phyloP scores from a whole-genome alignment of 345 rosid genomes.

The Barbarea vulgaris region DNA sequence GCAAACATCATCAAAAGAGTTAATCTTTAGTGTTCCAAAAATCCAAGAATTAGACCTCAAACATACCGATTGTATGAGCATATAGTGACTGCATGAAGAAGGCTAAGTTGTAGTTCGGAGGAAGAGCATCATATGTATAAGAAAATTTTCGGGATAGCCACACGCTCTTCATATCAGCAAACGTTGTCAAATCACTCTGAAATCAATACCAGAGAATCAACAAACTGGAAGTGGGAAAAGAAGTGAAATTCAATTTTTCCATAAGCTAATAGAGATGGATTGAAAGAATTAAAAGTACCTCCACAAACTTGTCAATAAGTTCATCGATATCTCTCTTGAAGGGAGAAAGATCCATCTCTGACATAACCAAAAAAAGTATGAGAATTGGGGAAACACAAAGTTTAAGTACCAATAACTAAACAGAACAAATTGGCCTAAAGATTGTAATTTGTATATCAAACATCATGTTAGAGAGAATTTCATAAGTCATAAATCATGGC shows the following conservation, averaged over 20 bases:
- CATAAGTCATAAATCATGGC: too few relatives aligned
- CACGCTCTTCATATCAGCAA: slow-evolving; percentile 64
- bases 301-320: slow-evolving; percentile 53
- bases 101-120: slow-evolving; percentile 49
- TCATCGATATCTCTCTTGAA: slow-evolving; percentile 69
- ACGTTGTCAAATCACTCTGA: slow-evolving; percentile 50
- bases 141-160: slow-evolving; percentile 67
- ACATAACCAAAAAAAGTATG: not conserved
- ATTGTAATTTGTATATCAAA: too few relatives aligned
- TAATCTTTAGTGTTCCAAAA: not conserved
- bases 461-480: too few relatives aligned
- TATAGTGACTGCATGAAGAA: slow-evolving; percentile 75
- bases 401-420: not conserved
- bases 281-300: slow-evolving; percentile 40
- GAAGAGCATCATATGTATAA: slow-evolving; percentile 59
- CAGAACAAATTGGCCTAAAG: too few relatives aligned
- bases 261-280: slow-evolving; percentile 7
- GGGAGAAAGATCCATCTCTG: slow-evolving; percentile 47
- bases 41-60: not conserved
- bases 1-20: not conserved
- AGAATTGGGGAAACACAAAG: slow-evolving; percentile 3
- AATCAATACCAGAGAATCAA: slow-evolving; percentile 2
- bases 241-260: not conserved
- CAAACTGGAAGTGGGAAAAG: not conserved
- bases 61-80: slow-evolving; percentile 56